Conservation (phyloP, 106 monocot genomes). For the Acorus calamus region DNA sequence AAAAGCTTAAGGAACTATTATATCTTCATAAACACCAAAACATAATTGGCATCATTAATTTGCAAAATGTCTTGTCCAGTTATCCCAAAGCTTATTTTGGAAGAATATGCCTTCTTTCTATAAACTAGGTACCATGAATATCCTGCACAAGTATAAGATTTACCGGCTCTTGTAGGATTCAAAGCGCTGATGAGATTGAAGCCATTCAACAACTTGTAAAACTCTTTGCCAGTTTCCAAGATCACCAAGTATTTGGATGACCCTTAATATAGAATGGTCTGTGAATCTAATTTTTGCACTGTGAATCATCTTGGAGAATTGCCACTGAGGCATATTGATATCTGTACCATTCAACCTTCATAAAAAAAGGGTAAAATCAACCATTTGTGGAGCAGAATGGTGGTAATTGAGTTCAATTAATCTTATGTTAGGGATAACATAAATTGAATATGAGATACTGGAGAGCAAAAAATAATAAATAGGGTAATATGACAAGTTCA, state of each 20-base stretch:
- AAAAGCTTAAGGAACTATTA: too few species aligned
- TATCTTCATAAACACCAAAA: too few species aligned
- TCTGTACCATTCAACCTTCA: constrained; percentile 81
- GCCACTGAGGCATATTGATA: constrained; percentile 85
- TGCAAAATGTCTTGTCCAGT: too few species aligned
- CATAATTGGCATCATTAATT: too few species aligned
- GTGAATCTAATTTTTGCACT: constrained; percentile 78
- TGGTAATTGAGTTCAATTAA: not conserved
- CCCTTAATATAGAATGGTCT: constrained; percentile 81
- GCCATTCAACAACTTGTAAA: constrained; percentile 95
- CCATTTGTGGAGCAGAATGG: not conserved
- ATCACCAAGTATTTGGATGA: constrained; percentile 76
- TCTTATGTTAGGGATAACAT: too few species aligned
- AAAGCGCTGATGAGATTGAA: constrained; percentile 69
- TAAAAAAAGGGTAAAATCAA: constrained; percentile 8
- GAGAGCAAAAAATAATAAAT: too few species aligned
- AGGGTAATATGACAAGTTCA: too few species aligned
- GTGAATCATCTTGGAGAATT: constrained; percentile 84
- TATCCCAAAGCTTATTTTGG: too few species aligned
- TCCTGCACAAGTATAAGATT: not conserved
- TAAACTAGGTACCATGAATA: too few species aligned
- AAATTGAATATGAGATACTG: too few species aligned
- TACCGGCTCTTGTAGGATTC: constrained; percentile 93
- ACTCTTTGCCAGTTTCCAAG: constrained; percentile 80
- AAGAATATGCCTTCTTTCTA: too few species aligned